Evolutionary conservation across 2,329 filamentous ascomycete species (phyloP).

Genomic region (Venturia effusa): DNA sequence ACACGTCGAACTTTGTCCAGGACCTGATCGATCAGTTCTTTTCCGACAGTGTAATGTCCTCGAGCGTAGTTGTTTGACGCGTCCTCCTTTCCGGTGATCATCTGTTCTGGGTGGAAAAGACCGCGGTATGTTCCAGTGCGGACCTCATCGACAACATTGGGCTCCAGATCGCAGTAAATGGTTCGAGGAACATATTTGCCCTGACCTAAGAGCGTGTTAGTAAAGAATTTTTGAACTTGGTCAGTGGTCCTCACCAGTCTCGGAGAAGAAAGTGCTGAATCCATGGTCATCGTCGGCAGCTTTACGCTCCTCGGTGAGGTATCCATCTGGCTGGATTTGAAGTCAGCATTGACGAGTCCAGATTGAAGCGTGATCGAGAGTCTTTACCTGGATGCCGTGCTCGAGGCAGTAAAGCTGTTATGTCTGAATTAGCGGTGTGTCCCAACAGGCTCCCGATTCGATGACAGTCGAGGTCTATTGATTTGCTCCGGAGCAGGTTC

Average conservation of each 20-base stretch:
- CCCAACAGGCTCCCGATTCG: conserved; percentile 20
- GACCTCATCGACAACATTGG: conserved; percentile 98
- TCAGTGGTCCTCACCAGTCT: conserved; percentile 66
- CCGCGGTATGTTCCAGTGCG: conserved; percentile 92
- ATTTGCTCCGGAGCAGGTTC: conserved; percentile 12
- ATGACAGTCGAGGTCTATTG: conserved; percentile 24
- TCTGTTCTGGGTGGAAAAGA: conserved; percentile 97
- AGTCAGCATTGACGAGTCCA: conserved; percentile 17
- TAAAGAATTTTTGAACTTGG: conserved; percentile 14
- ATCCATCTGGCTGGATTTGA: conserved; percentile 79
- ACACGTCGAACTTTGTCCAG: conserved; percentile 96
- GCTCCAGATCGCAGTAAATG: conserved; percentile 99
- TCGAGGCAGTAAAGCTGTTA: conserved; percentile 96
- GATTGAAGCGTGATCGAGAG: conserved; percentile 9
- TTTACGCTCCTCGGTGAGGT: conserved; percentile 97
- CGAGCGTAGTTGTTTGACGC: conserved; percentile 99
- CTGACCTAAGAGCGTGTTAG: conserved; percentile 52
- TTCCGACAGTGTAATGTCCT: conserved; percentile 98
- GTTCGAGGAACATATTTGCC: conserved; percentile 98
- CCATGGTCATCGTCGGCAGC: conserved; percentile 84
- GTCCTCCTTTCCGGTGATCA: conserved; percentile 99
- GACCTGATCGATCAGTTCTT: conserved; percentile 97
- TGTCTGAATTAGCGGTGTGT: conserved; percentile 22
- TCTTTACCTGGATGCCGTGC: conserved; percentile 88
- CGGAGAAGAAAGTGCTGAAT: conserved; percentile 99